Base-by-base conservation (phyloP, 192 early-diverging fungal species). In the Mortierella claussenii region DNA sequence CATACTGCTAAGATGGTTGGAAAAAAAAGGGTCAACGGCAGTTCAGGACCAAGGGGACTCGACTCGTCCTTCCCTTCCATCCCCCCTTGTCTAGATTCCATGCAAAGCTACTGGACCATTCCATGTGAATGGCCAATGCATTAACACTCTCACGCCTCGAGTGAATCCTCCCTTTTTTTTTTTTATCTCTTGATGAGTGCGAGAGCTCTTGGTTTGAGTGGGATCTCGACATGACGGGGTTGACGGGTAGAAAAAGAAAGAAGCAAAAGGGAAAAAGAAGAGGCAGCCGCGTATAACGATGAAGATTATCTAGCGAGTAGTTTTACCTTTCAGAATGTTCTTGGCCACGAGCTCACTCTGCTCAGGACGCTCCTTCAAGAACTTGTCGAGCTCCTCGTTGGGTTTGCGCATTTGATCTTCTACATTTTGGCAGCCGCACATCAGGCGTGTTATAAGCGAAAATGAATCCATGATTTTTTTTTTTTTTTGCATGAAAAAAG, bases 311-410 rank as follows among this genome's bases (percentile, higher is more conserved):
- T 13, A 32, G 1, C 23, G 13, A 13, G 13, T 2, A 15, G 26
- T 26, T 5, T 58, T 79, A 81, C 82, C 81, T 78, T 84, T 83
- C 42, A 91, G 73, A 20, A 91, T 88, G 46, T 88, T 87, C 69
- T 67, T 81, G 15, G 83, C 69, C 26, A 85, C 83, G 15, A 91
- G 84, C 42, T 87, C 85, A 21, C 82, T 79, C 23, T 68, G 69
- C 24, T 87, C 81, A 23, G 88, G 87, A 46, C 90, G 84, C 28
- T 82, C 74, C 65, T 84, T 81, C 23, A 91, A 69, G 63, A 83
- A 84, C 31, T 53, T 65, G 55, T 83, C 81, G 11, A 88, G 49
- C 5, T 74, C 60, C 50, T 86, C 80, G 63, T 81, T 59, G 12
- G 69, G 63, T 63, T 61, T 62, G 34, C 69, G 69, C 60, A 63